These are phyloP conservation scores for Oligophagozyma castellii DNA, from an alignment of 1,139 yeast species.

Conservation along the genomic window DNA sequence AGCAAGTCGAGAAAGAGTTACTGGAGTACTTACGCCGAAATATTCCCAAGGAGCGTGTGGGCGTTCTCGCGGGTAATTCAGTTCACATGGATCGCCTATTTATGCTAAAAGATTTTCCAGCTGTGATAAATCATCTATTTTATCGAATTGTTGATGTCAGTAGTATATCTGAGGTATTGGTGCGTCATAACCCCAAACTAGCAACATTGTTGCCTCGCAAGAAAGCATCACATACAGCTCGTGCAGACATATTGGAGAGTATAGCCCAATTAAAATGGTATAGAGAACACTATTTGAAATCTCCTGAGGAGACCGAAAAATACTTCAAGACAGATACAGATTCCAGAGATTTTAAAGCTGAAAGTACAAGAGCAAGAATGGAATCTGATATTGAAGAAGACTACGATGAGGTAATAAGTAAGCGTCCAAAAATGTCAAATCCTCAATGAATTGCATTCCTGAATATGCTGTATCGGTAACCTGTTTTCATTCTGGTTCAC, in stretches of 20 bases:
- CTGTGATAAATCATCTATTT: conserved; percentile 54
- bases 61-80: conserved; percentile 79
- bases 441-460: no score
- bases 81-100: conserved; percentile 86
- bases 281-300: conserved; percentile 42
- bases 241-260: conserved; percentile 77
- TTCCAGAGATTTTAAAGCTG: no score
- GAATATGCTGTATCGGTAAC: no score
- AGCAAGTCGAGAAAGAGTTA: conserved; percentile 51
- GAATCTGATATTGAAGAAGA: no score
- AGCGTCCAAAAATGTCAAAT: no score
- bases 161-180: conserved; percentile 63
- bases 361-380: no score
- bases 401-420: conserved; percentile 1
- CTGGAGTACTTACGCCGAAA: conserved; percentile 44
- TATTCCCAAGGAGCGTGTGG: conserved; percentile 40
- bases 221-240: conserved; percentile 66
- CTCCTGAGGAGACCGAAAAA: conserved; percentile 18
- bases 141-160: conserved; percentile 87
- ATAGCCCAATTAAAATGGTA: conserved; percentile 76
- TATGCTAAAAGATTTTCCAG: conserved; percentile 73
- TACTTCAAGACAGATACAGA: no score
- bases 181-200: conserved; percentile 59
- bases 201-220: conserved; percentile 45
- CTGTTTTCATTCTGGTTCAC: no score